phyloP scores from a whole-genome alignment of 768 basidiomycete genomes.

The Boletus coccyginus region DNA sequence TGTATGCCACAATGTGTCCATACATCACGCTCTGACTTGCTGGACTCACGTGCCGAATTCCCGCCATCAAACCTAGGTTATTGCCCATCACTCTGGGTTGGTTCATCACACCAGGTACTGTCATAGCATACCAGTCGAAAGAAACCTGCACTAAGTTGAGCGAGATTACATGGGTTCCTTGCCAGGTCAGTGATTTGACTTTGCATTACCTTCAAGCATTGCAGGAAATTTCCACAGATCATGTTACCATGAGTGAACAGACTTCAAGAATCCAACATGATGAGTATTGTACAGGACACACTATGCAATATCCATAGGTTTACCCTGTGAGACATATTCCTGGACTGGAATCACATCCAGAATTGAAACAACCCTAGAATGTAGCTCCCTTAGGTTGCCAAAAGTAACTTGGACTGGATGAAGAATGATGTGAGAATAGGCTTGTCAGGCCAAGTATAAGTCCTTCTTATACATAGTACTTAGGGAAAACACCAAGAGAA shows the following conservation, averaged over 20 bases:
- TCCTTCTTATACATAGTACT: too few species aligned
- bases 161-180: constrained; percentile 97
- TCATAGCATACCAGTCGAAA: constrained; percentile 86
- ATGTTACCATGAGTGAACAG: constrained; percentile 99
- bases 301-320: constrained; percentile 94
- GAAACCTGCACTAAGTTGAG: constrained; percentile 98
- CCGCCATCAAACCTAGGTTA: too few species aligned
- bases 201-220: not conserved
- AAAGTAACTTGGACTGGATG: too few species aligned
- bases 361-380: too few species aligned
- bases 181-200: constrained; percentile 58
- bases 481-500: too few species aligned
- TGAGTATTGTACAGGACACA: constrained; percentile 99
- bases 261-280: constrained; percentile 45
- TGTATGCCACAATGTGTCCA: too few species aligned
- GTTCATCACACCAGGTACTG: constrained; percentile 4
- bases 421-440: too few species aligned
- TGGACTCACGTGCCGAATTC: too few species aligned
- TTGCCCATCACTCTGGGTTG: not conserved
- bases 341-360: constrained; percentile 95
- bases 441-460: too few species aligned
- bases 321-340: constrained; percentile 90
- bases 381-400: too few species aligned
- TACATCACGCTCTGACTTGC: too few species aligned
- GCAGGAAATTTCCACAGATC: constrained; percentile 53